phyloP scores from a whole-genome alignment of 129 eudicot species.

The Dittrichia graveolens region DNA sequence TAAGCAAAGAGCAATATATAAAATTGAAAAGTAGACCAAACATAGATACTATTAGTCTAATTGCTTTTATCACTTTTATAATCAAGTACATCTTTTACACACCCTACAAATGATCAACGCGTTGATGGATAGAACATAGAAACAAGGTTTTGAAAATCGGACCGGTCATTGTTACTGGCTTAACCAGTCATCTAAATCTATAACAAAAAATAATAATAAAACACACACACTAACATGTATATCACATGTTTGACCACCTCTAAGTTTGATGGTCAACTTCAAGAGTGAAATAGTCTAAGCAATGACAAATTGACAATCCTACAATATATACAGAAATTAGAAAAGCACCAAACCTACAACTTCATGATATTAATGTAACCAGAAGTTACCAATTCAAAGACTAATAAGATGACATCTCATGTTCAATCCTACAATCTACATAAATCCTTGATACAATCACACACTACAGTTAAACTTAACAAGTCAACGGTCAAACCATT shows the following conservation, averaged over 20 bases:
- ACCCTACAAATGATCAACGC: too few relatives aligned
- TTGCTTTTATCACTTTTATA: too few relatives aligned
- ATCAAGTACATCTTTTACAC: too few relatives aligned
- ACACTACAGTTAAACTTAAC: not conserved
- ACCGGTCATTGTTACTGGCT: too few relatives aligned
- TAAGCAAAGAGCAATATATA: too few relatives aligned
- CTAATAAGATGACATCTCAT: slow-evolving; percentile 17
- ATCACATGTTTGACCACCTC: not conserved
- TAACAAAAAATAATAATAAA: too few relatives aligned
- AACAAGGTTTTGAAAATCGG: too few relatives aligned
- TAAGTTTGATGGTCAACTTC: not conserved
- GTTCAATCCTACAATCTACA: slow-evolving; percentile 27
- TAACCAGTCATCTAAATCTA: too few relatives aligned
- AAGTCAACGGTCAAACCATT: slow-evolving; percentile 20
- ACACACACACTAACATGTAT: too few relatives aligned
- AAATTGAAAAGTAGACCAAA: too few relatives aligned
- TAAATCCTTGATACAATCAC: slow-evolving; percentile 12
- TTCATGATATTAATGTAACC: not conserved
- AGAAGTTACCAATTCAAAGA: slow-evolving; percentile 6
- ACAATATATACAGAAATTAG: not conserved
- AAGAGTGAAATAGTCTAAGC: not conserved
- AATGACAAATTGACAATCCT: not conserved
- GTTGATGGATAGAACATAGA: too few relatives aligned
- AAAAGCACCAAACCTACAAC: not conserved
- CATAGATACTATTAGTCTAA: too few relatives aligned